Evolutionary conservation across 352 stramenopile species (phyloP), one percentile per base, ranked within the genome.

Genomic region (Phytophthora rubi): DNA sequence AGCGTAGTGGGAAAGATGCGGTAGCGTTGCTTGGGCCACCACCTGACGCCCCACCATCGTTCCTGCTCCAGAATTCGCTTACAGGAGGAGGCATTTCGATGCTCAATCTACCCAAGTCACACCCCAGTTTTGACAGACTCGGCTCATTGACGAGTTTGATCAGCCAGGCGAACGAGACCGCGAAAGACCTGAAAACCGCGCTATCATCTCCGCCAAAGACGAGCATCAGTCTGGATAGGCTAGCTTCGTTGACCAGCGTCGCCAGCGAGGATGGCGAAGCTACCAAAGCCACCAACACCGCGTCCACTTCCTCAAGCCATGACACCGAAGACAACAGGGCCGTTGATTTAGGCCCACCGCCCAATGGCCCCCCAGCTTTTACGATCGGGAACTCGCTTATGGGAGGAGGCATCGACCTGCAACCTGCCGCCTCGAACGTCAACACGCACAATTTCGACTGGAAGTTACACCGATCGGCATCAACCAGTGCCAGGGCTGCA

Each of bases 391-490:
- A 95, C 62, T 95, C 88, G 33, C 85, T 95, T 32, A 91, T 94
- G 70, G 88, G 88, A 59, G 88, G 88, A 35, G 86, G 88, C 49
- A 95, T 95, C 30, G 88, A 95, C 53, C 59, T 83, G 33, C 85
- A 91, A 55, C 85, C 83, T n/a, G 72, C 80, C 30, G 86, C 85
- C 32, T 60, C 86, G n/a, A 86, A 81, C 53, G 87, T 95, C 65
- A 93, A 92, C 66, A 92, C 85, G 28, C 77, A 84, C 60, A 92
- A 91, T 56, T 95, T 95, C 60, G 86, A 94, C 75, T 95, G 88
- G 88, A 90, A 81, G 62, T 54, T 79, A 21, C 77, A 84, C 59
- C 72, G 73, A 23, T 55, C 66, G 23, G 53, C 53, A 26, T 70
- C 59, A 54, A 62, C 16, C 16, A 79, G 47, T 7, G 45, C 44